phyloP scores from a whole-genome alignment of 257 asterid genomes.

The Forsythia suspensa region DNA sequence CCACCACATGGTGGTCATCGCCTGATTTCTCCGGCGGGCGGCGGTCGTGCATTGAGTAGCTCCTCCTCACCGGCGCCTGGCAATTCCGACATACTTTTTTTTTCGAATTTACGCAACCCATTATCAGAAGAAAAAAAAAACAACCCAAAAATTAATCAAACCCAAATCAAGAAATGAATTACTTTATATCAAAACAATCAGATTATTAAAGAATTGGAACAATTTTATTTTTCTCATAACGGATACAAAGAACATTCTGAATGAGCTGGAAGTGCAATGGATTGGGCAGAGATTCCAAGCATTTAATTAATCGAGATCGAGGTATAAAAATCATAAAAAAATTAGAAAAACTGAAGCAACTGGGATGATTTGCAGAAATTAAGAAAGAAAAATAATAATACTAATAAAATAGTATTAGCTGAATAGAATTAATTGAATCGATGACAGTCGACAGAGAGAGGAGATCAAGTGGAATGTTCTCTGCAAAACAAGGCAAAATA shows the following conservation, averaged over 20 bases:
- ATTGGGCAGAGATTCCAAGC: constrained; percentile 43
- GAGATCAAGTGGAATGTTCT: constrained; percentile 11
- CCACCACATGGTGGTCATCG: constrained; percentile 60
- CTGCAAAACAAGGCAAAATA: constrained; percentile 30
- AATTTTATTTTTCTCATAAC: not conserved
- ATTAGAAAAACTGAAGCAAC: constrained; percentile 17
- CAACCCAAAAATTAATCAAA: constrained; percentile 4
- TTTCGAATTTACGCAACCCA: constrained; percentile 92
- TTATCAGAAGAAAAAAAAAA: constrained; percentile 18
- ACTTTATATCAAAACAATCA: not conserved
- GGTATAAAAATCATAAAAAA: not conserved
- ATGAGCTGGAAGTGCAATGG: constrained; percentile 43
- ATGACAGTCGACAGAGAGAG: not conserved
- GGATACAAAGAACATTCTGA: constrained; percentile 48
- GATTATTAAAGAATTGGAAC: not conserved
- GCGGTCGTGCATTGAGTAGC: constrained; percentile 63
- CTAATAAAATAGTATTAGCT: constrained; percentile 1
- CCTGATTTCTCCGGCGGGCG: constrained; percentile 42
- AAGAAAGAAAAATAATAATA: constrained; percentile 9
- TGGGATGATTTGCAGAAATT: constrained; percentile 27
- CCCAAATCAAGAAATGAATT: constrained; percentile 30
- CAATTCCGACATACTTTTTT: constrained; percentile 63
- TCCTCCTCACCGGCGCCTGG: constrained; percentile 64
- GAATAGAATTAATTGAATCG: constrained; percentile 22
- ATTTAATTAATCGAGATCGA: constrained; percentile 18